Base-by-base conservation (phyloP, 805 yeast species). In the Candida vartiovaarae region DNA sequence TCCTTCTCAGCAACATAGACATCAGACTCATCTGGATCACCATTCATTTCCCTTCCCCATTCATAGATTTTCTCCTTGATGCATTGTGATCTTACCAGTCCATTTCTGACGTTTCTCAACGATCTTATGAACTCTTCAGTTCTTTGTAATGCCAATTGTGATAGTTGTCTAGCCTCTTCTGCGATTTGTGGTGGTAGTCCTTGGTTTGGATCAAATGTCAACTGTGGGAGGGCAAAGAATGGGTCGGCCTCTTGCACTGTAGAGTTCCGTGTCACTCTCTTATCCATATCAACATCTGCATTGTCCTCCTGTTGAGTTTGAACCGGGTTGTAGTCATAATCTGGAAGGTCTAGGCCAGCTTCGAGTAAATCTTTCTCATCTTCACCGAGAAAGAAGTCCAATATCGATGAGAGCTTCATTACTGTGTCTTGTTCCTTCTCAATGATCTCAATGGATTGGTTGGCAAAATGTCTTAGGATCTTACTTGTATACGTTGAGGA, bases 41-140 rank as follows among this genome's bases (percentile, higher is more conserved):
- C 95, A 49, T 82, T 72, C 76, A 85, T 84, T 58, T 90, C 96
- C 54, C 76, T 76, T 44, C 93, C 85, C 98, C 98, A 91, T 51
- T 77, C 75, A 49, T 71, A 74, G 38, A 93, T 74, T 51, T 80
- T 77, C 37, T 75, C 75, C 52, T 86, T 81, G 52, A 84, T 72
- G 47, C 91, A 68, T 53, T 84, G 86, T 0, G 96, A 91, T 54
- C 85, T 75, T 32, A 84, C 78, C 27, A 91, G 66, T 1, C 89
- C 95, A 54, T 74, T 74, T 52, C 97, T 73, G 32, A 93, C 73
- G 32, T 71, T 76, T n/a, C 78, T 70, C 55, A 93, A 67, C 48
- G 89, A 84, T 55, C 91, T 74, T 41, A 89, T 82, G 59, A 83
- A 91, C 62, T 93, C 98, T 57, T 87, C 89, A 46, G 81, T 77